A percentile compares a stretch with the other conserved stretches of the same genome.
These are phyloP conservation scores for Cryptococcus floricola DNA, from an alignment of 1,284 basidiomycete species.

Conservation along the genomic window DNA sequence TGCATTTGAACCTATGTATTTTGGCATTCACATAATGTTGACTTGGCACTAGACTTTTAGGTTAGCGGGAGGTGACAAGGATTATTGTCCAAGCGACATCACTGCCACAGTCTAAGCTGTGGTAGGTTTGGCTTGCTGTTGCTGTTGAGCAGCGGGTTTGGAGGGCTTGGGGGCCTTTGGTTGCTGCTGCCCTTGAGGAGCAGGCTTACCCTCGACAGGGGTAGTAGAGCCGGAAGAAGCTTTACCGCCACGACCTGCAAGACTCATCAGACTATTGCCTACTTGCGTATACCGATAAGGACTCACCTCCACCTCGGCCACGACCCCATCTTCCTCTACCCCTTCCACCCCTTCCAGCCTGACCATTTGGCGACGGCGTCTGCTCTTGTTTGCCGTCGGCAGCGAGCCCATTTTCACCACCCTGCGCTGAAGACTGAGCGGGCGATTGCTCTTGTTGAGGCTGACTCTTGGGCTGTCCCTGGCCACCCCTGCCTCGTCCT, in stretches of 20 bases:
- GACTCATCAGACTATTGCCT: neutral
- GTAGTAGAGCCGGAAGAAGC: neutral
- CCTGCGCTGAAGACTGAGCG: neutral
- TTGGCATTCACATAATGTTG: neutral
- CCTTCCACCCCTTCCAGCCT: constrained; percentile 9
- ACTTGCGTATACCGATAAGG: neutral
- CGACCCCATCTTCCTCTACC: constrained; percentile 2
- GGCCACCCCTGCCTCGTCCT: neutral
- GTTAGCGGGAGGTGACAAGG: no score
- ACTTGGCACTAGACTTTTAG: neutral
- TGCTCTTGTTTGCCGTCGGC: constrained; percentile 16
- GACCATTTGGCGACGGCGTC: constrained; percentile 2
- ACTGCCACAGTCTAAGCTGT: neutral
- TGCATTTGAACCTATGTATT: neutral
- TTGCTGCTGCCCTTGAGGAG: neutral
- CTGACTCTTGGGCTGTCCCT: neutral
- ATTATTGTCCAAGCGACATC: no score
- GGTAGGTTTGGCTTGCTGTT: neutral
- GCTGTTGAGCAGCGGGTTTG: neutral
- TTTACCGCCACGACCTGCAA: neutral
- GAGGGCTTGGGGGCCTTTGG: neutral
- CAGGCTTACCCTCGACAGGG: neutral
- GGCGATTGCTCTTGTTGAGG: neutral
- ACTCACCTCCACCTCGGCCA: neutral
- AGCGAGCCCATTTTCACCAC: constrained; percentile 43